Conservation (phyloP, 2,329 filamentous ascomycete genomes). For the Aspergillus versicolor region DNA sequence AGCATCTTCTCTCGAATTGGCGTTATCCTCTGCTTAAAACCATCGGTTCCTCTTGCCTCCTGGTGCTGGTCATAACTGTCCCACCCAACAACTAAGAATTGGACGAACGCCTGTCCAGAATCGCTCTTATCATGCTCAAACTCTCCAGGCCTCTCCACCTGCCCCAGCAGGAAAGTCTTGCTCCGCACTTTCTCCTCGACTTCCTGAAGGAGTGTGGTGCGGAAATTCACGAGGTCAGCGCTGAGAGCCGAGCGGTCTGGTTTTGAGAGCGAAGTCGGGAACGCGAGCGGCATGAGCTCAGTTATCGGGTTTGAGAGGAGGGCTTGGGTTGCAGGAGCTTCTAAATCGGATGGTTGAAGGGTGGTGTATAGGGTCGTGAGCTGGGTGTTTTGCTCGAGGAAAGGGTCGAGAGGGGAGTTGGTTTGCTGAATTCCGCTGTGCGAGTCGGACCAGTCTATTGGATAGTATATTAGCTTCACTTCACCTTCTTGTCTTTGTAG, state of each 20-base stretch:
- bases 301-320: conserved; percentile 46
- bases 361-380: conserved; percentile 30
- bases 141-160: conserved; percentile 36
- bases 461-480: background rate
- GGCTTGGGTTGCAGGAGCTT: conserved; percentile 22
- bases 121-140: conserved; percentile 36
- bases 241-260: conserved; percentile 29
- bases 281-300: conserved; percentile 49
- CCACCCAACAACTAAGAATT: conserved; percentile 53
- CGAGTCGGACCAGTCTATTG: conserved; percentile 35
- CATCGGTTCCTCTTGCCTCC: conserved; percentile 45
- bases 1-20: conserved; percentile 44
- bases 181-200: conserved; percentile 27
- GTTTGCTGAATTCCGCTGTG: conserved; percentile 22
- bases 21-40: conserved; percentile 44
- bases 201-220: conserved; percentile 31
- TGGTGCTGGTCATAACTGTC: conserved; percentile 51
- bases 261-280: conserved; percentile 35
- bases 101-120: conserved; percentile 43
- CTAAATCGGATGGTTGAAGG: conserved; percentile 26
- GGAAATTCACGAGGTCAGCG: conserved; percentile 39
- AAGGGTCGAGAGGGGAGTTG: conserved; percentile 20
- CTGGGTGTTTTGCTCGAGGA: conserved; percentile 24
- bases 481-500: background rate
- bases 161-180: conserved; percentile 35